These are phyloP conservation scores for Endotrypanum monterogeii DNA, from an alignment of 208 protist species.

Conservation along the genomic window DNA sequence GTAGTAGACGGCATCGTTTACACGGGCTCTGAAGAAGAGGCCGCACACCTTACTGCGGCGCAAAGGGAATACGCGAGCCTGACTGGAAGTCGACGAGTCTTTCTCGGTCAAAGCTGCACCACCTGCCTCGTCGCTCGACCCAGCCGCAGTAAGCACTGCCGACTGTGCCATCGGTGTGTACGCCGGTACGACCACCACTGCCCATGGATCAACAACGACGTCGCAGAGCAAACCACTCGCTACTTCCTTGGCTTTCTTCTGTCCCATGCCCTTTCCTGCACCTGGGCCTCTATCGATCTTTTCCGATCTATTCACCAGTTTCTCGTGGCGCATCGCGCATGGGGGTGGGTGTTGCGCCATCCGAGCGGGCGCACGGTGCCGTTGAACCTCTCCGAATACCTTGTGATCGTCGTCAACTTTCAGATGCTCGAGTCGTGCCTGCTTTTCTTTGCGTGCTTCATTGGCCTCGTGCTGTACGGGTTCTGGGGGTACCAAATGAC, in stretches of 20 bases:
- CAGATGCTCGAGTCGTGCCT: conserved; percentile 64
- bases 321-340: conserved; percentile 46
- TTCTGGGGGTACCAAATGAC: conserved; percentile 89
- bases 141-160: conserved; percentile 95
- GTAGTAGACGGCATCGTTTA: conserved; percentile 82
- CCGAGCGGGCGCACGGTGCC: conserved; percentile 29
- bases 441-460: conserved; percentile 75
- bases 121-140: conserved; percentile 84
- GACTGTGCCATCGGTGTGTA: conserved; percentile 92
- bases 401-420: conserved; percentile 63
- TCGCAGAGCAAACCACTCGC: conserved; percentile 93
- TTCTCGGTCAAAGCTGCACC: conserved; percentile 50
- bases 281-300: conserved; percentile 76
- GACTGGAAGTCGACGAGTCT: conserved; percentile 5
- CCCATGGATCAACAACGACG: conserved; percentile 97
- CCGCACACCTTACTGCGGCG: conserved; percentile 9
- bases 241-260: conserved; percentile 93
- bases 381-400: conserved; percentile 54
- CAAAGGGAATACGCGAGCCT: conserved; percentile 21
- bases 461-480: conserved; percentile 69
- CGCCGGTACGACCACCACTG: conserved; percentile 97
- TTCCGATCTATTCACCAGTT: conserved; percentile 60
- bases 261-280: conserved; percentile 80
- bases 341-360: conserved; percentile 62
- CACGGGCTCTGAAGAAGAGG: conserved; percentile 22